Evolutionary conservation across 176 grass and related monocot species (phyloP).

Genomic region (Triticum turgidum): DNA sequence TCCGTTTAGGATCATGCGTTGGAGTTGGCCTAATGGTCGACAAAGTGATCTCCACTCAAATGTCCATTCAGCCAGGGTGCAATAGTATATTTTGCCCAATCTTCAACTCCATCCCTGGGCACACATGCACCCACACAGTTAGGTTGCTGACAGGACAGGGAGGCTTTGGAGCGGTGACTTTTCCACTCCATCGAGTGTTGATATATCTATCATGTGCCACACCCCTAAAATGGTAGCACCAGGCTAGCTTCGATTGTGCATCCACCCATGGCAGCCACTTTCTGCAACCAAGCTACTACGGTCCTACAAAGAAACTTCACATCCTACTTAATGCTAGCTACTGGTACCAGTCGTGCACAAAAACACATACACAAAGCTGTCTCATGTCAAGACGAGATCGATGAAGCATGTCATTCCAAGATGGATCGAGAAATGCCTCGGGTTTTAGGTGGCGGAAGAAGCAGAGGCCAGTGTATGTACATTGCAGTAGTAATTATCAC

Average conservation of each 20-base stretch:
- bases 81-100: background rate
- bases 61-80: too few relatives aligned
- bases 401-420: background rate
- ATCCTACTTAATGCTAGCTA: background rate
- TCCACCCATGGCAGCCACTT: background rate
- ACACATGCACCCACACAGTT: background rate
- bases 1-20: too few relatives aligned
- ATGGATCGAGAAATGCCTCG: slow-evolving; percentile 22
- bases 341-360: background rate
- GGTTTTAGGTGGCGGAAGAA: background rate
- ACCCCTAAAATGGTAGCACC: slow-evolving; percentile 4
- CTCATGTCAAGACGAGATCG: background rate
- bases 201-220: background rate
- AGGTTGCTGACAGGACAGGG: background rate
- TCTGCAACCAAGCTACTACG: background rate
- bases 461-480: background rate
- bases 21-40: too few relatives aligned
- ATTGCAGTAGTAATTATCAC: too few relatives aligned
- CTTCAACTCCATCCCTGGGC: background rate
- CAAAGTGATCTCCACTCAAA: too few relatives aligned
- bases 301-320: background rate
- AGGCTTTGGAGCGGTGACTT: background rate
- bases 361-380: background rate
- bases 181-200: background rate
- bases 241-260: background rate